phyloP scores from a whole-genome alignment of 2,329 filamentous ascomycete genomes.

The Ceratocystis eucalypticola region DNA sequence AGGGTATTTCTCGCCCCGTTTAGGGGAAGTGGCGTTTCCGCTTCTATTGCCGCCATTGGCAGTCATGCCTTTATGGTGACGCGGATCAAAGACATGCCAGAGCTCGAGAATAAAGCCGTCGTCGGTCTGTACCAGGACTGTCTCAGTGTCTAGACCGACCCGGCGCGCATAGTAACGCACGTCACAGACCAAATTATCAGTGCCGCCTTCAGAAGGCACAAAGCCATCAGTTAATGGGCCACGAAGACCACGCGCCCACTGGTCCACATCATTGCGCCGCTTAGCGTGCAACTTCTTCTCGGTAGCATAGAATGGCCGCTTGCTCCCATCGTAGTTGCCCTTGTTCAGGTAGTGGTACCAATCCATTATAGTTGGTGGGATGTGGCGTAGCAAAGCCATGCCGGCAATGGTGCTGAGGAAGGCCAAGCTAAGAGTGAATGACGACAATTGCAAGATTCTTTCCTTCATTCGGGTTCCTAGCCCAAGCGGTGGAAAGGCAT shows the following conservation, averaged over 20 bases:
- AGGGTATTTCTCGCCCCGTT: slow-evolving; percentile 47
- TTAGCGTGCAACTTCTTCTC: slow-evolving; percentile 47
- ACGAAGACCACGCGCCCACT: slow-evolving; percentile 38
- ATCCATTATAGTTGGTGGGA: slow-evolving; percentile 39
- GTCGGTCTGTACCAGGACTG: slow-evolving; percentile 75
- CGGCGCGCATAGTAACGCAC: slow-evolving; percentile 74
- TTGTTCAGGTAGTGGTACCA: slow-evolving; percentile 42
- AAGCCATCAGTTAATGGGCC: slow-evolving; percentile 36
- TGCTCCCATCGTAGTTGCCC: slow-evolving; percentile 41
- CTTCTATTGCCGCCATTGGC: neutral
- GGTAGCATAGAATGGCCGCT: slow-evolving; percentile 58
- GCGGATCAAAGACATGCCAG: slow-evolving; percentile 78
- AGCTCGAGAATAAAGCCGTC: slow-evolving; percentile 83
- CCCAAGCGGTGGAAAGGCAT: neutral
- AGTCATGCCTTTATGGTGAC: slow-evolving; percentile 40
- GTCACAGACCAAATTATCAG: slow-evolving; percentile 65
- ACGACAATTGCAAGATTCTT: slow-evolving; percentile 48
- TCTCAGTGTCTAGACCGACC: slow-evolving; percentile 75
- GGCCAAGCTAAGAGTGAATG: slow-evolving; percentile 61
- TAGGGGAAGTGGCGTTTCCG: neutral
- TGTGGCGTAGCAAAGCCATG: slow-evolving; percentile 56
- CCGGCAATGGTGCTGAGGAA: slow-evolving; percentile 67
- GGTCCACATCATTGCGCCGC: slow-evolving; percentile 43
- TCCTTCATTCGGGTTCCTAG: slow-evolving; percentile 42
- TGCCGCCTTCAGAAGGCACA: slow-evolving; percentile 63